Percentiles rank a stretch among this genome's conserved stretches.
Conservation (phyloP, 2,329 filamentous ascomycete genomes). For the Phaeoacremonium minimum region DNA sequence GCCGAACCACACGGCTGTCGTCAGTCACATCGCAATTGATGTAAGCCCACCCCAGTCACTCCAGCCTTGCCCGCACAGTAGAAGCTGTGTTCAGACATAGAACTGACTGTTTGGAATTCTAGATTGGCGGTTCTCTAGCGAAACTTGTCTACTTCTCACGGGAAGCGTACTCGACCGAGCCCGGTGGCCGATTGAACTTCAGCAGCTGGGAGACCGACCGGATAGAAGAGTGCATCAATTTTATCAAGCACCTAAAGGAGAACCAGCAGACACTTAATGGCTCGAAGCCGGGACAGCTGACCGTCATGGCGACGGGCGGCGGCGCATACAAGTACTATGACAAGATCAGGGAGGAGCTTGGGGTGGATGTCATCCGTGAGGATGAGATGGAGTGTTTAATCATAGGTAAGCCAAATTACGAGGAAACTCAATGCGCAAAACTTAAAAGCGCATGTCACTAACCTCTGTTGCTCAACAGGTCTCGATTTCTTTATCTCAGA, state of each 20-base stretch:
- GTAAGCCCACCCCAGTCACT: conserved; percentile 46
- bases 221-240: conserved; percentile 90
- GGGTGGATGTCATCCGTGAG: conserved; percentile 84
- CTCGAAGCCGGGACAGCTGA: conserved; percentile 66
- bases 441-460: no score
- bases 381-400: conserved; percentile 99
- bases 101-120: no score
- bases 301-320: conserved; percentile 92
- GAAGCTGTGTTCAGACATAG: no score
- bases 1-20: conserved; percentile 89
- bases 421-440: neutral
- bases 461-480: conserved; percentile 41
- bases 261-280: conserved; percentile 77
- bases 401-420: conserved; percentile 70
- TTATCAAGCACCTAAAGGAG: conserved; percentile 79
- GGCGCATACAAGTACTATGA: conserved; percentile 98
- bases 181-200: conserved; percentile 89
- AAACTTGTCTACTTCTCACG: conserved; percentile 97
- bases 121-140: conserved; percentile 94
- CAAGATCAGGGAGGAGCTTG: conserved; percentile 75
- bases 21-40: conserved; percentile 96
- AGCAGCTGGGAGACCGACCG: conserved; percentile 93
- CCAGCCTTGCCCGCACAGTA: neutral
- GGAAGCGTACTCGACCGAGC: conserved; percentile 72
- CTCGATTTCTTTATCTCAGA: conserved; percentile 99